Evolutionary conservation across 805 yeast species (phyloP), one percentile per base, ranked within the genome.

Genomic region (Ogataea nitratoaversa): DNA sequence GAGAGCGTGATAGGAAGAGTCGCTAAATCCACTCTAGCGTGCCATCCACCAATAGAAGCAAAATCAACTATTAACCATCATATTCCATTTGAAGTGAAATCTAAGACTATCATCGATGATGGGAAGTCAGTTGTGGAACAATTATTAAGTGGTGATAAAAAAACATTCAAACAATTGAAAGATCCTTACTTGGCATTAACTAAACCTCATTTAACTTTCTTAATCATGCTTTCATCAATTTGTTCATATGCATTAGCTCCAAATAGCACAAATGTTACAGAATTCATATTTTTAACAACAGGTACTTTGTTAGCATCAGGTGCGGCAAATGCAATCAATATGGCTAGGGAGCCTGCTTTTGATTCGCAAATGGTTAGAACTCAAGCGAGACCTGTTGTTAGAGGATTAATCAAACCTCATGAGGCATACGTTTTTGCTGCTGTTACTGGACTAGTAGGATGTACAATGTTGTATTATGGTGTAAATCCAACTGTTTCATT

Each of bases 161-260:
- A 50, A 22, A 41, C 60, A 3, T 53, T 68, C 29, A 71, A 63
- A 48, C 65, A 71, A 37, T 33, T 70, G n/a, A 56, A 73, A 0
- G 70, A 71, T 19, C 84, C 89, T 1, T 89, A 87, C 56, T 39
- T 88, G 8, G 86, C 86, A 44, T 72, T 93, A n/a, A 78, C 96
- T 4, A 93, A 93, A 62, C 99, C 99, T 13, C 74, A 88, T 41
- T 71, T 93, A 40, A 86, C 97, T 0, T 77, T 89, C 6, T 66
- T 93, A 30, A 95, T 93, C 12, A 95, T 91, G 61, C 68, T 93
- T 17, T 85, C 96, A 39, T 84, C 96, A 0, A 88, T 93, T 53
- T 88, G 97, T 47, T 84, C 97, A 0, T 93, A 91, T 59, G 97
- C 97, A 0, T 66, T 93, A 23, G 86, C 96, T 0, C 98, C 99